Evolutionary conservation across 768 basidiomycete genomes (phyloP).

Genomic region (Russula vinacea): DNA sequence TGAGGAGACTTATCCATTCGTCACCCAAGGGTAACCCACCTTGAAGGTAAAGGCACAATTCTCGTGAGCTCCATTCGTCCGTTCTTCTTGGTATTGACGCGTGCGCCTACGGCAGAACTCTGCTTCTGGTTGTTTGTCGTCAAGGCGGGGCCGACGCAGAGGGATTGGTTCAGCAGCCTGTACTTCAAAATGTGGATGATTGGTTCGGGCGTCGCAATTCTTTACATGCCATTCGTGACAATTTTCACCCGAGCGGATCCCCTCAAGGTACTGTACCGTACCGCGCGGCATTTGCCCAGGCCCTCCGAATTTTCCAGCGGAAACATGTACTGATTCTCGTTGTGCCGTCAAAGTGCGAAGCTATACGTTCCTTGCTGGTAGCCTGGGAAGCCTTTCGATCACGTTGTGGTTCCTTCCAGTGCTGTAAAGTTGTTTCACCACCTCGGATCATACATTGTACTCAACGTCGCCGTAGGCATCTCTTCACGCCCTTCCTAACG

Average conservation of each 20-base stretch:
- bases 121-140: constrained; percentile 88
- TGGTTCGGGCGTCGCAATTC: constrained; percentile 58
- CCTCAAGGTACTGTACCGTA: constrained; percentile 45
- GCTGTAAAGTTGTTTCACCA: constrained; percentile 42
- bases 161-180: constrained; percentile 69
- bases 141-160: constrained; percentile 53
- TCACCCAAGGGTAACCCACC: constrained; percentile 62
- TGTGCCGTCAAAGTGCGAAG: constrained; percentile 52
- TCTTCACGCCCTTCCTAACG: constrained; percentile 64
- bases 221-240: constrained; percentile 69
- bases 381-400: constrained; percentile 61
- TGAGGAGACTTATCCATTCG: background rate
- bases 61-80: background rate
- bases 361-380: constrained; percentile 68
- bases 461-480: constrained; percentile 43
- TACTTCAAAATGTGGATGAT: constrained; percentile 74
- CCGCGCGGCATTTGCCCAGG: no score
- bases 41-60: constrained; percentile 56
- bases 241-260: constrained; percentile 58
- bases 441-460: constrained; percentile 11
- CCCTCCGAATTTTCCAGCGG: background rate
- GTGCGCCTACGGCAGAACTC: constrained; percentile 49
- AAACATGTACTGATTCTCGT: background rate
- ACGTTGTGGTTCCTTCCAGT: constrained; percentile 77
- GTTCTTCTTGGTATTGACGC: background rate